These are phyloP conservation scores for Coemansia sp. DNA, from an alignment of 192 early-diverging fungal species.

Conservation along the genomic window DNA sequence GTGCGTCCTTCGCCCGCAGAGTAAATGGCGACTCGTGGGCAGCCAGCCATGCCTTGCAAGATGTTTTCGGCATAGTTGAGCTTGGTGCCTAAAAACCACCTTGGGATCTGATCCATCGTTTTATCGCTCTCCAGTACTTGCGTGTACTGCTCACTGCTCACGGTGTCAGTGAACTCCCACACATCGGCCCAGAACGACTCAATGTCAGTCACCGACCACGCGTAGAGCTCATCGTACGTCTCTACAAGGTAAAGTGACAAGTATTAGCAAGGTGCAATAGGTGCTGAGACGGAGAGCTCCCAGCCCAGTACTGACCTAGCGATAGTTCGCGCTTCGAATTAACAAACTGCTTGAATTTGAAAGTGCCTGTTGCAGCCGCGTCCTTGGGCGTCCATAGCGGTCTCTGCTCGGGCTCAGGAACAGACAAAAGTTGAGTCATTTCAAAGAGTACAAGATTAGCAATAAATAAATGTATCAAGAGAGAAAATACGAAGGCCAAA, in stretches of 20 bases:
- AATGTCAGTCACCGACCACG: slow-evolving; percentile 80
- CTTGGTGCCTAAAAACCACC: slow-evolving; percentile 84
- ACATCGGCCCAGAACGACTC: slow-evolving; percentile 85
- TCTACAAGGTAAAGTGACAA: slow-evolving; percentile 9
- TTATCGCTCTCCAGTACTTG: slow-evolving; percentile 69
- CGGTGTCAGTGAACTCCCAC: slow-evolving; percentile 69
- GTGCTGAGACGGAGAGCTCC: neutral
- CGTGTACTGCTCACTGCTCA: slow-evolving; percentile 19
- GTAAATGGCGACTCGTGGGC: slow-evolving; percentile 48
- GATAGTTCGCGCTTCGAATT: slow-evolving; percentile 66
- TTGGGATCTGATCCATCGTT: slow-evolving; percentile 85
- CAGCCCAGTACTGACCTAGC: slow-evolving; percentile 17
- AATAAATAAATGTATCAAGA: neutral
- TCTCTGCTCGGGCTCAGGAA: neutral
- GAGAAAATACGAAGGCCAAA: neutral
- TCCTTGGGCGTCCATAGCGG: slow-evolving; percentile 69
- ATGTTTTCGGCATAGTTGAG: slow-evolving; percentile 96
- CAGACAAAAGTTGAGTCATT: slow-evolving; percentile 29
- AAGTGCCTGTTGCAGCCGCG: slow-evolving; percentile 62
- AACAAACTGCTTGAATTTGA: slow-evolving; percentile 73
- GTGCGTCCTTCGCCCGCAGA: slow-evolving; percentile 52
- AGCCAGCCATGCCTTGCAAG: slow-evolving; percentile 59
- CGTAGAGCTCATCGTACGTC: slow-evolving; percentile 75
- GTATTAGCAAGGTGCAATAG: neutral
- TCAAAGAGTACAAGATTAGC: neutral